These are phyloP conservation scores for Chaetomium strumarium DNA, from an alignment of 2,329 filamentous ascomycete species.

Conservation along the genomic window DNA sequence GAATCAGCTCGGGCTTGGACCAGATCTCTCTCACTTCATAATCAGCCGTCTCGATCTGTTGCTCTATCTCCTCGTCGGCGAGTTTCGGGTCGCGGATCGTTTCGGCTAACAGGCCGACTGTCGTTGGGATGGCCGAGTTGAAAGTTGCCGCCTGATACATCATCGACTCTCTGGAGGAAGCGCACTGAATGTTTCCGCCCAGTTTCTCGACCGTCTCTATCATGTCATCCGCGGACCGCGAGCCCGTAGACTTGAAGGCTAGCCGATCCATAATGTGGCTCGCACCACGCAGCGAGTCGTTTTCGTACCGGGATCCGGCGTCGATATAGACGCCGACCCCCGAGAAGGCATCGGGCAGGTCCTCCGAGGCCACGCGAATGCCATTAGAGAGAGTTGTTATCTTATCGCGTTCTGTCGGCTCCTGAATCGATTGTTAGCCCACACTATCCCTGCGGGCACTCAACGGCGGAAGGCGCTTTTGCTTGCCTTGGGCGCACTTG, in stretches of 20 bases:
- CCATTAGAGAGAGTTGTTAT: constrained; percentile 90
- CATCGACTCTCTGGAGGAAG: constrained; percentile 87
- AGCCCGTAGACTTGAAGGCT: constrained; percentile 83
- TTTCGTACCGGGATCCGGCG: constrained; percentile 91
- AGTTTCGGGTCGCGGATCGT: constrained; percentile 83
- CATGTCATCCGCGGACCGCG: constrained; percentile 73
- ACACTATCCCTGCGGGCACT: not conserved
- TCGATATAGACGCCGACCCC: constrained; percentile 95
- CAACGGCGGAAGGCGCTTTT: not conserved
- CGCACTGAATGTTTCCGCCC: constrained; percentile 94
- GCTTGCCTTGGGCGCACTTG: constrained; percentile 11
- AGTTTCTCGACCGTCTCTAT: constrained; percentile 80
- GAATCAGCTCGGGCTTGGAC: constrained; percentile 92
- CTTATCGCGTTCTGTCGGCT: constrained; percentile 79
- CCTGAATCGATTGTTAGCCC: constrained; percentile 41
- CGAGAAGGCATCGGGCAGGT: constrained; percentile 87
- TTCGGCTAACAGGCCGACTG: constrained; percentile 81
- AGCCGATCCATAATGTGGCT: constrained; percentile 95
- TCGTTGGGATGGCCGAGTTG: constrained; percentile 81
- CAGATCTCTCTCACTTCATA: constrained; percentile 98
- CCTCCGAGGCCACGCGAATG: constrained; percentile 88
- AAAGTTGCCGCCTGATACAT: constrained; percentile 99
- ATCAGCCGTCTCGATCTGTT: constrained; percentile 84
- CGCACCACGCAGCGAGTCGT: constrained; percentile 73
- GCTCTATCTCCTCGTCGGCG: constrained; percentile 76